Percentiles rank a stretch among this genome's conserved stretches.
These are phyloP conservation scores for Salix brachista DNA, from an alignment of 345 rosid species.

Conservation along the genomic window DNA sequence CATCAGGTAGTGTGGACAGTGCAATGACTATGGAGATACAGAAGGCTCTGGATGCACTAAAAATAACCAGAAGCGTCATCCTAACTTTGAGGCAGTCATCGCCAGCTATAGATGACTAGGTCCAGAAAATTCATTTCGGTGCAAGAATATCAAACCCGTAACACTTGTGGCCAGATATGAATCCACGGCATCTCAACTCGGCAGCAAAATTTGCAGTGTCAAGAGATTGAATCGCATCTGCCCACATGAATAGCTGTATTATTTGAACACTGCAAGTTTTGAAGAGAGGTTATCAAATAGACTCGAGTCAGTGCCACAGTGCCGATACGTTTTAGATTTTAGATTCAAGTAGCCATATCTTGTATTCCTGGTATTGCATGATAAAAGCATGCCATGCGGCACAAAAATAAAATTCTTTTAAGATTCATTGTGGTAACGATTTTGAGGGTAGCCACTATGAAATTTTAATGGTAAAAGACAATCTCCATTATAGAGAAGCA, in stretches of 20 bases:
- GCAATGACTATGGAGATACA: slow-evolving; percentile 99
- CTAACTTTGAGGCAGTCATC: slow-evolving; percentile 47
- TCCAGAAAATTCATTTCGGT: neutral
- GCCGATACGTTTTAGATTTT: neutral
- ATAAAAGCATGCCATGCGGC: neutral
- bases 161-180: neutral
- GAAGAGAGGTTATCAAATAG: neutral
- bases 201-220: no score
- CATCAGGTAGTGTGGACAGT: slow-evolving; percentile 96
- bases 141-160: neutral
- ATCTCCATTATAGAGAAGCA: neutral
- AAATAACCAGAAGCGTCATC: slow-evolving; percentile 59
- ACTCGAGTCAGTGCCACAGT: slow-evolving; percentile 28
- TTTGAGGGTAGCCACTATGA: neutral
- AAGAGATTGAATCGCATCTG: no score
- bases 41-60: slow-evolving; percentile 79
- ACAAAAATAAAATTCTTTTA: neutral
- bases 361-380: neutral
- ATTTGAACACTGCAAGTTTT: no score
- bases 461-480: neutral
- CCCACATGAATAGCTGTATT: no score
- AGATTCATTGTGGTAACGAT: neutral
- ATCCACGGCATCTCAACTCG: neutral
- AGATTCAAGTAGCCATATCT: neutral
- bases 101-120: slow-evolving; percentile 37